Evolutionary conservation across 1,139 yeast species (phyloP).

Genomic region (Pichiaceae sp.): DNA sequence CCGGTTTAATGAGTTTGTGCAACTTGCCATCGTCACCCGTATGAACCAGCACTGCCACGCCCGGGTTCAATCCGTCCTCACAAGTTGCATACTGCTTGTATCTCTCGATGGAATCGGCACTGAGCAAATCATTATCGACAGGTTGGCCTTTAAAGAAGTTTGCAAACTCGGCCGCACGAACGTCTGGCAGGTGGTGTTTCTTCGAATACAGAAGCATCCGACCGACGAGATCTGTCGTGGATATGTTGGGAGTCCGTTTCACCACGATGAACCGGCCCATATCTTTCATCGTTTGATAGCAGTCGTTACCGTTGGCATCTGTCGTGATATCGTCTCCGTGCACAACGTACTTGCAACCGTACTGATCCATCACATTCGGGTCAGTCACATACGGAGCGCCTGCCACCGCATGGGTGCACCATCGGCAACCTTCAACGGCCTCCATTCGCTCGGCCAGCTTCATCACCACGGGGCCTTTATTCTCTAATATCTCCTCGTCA

Average conservation of each 20-base stretch:
- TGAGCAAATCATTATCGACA: conserved; percentile 10
- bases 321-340: conserved; percentile 98
- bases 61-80: conserved; percentile 49
- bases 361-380: conserved; percentile 66
- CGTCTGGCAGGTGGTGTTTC: conserved; percentile 44
- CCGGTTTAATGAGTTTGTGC: conserved; percentile 31
- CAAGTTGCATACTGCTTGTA: conserved; percentile 59
- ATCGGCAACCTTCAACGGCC: conserved; percentile 85
- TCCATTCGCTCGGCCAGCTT: conserved; percentile 63
- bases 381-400: conserved; percentile 95
- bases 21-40: conserved; percentile 21
- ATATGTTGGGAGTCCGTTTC: conserved; percentile 86
- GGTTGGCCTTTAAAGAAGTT: conserved; percentile 4
- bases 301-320: conserved; percentile 90
- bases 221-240: conserved; percentile 94
- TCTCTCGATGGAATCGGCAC: conserved; percentile 24
- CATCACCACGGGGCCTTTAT: conserved; percentile 96
- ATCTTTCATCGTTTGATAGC: conserved; percentile 78
- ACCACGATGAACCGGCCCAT: conserved; percentile 83
- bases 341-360: conserved; percentile 78
- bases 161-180: conserved; percentile 23
- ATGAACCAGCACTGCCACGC: conserved; percentile 52
- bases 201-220: conserved; percentile 64
- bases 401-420: conserved; percentile 70
- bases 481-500: conserved; percentile 71